A percentile compares a stretch with the other conserved stretches of the same genome.
Conservation (phyloP, 1,284 basidiomycete genomes). For the Coriolopsis trogii region DNA sequence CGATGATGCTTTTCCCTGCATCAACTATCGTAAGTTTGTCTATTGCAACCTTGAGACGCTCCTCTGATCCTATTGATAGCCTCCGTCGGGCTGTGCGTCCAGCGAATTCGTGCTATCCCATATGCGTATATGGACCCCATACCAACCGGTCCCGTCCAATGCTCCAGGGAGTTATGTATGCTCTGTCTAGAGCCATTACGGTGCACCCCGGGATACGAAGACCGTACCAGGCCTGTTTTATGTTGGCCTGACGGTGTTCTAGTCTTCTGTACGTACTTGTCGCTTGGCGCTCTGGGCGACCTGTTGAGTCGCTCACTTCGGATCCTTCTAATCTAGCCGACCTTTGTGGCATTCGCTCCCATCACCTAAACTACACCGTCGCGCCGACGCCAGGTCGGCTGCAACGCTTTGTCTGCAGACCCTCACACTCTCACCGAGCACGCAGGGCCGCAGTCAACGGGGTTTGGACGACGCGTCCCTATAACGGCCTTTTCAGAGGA, state of each 20-base stretch:
- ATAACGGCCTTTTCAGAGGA: too few relatives aligned
- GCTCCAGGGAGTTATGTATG: too few relatives aligned
- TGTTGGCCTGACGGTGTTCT: not conserved
- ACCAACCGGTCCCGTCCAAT: not conserved
- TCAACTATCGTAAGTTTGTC: conserved; percentile 1
- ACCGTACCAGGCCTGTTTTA: not conserved
- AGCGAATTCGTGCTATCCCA: conserved; percentile 9
- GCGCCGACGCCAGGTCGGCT: not conserved
- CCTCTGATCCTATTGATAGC: not conserved
- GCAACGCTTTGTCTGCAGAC: conserved; percentile 2
- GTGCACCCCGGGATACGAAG: too few relatives aligned
- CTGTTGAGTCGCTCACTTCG: not conserved
- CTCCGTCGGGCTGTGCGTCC: conserved; percentile 5
- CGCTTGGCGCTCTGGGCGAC: too few relatives aligned
- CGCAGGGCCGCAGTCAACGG: not conserved
- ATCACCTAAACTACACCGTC: too few relatives aligned
- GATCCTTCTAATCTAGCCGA: not conserved
- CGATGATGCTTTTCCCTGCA: not conserved
- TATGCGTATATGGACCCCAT: not conserved
- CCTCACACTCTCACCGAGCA: not conserved
- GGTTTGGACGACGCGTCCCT: too few relatives aligned
- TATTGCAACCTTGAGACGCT: conserved; percentile 10
- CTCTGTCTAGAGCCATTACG: too few relatives aligned
- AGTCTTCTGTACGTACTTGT: not conserved
- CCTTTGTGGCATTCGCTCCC: conserved; percentile 8